Conservation (phyloP, 768 basidiomycete genomes). For the Mycena capillaripes region DNA sequence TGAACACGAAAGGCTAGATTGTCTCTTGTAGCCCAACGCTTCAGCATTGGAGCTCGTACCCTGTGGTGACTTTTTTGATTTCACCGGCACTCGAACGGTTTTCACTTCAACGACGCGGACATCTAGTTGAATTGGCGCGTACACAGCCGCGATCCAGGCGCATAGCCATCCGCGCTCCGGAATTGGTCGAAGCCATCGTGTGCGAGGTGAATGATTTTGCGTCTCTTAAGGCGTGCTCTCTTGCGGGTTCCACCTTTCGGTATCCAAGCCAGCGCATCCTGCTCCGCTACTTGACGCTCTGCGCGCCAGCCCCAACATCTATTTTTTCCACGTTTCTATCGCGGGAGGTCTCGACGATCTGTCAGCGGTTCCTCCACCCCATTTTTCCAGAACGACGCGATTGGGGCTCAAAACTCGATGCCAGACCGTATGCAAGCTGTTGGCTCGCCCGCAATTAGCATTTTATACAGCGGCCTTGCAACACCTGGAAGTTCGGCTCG, state of each 20-base stretch:
- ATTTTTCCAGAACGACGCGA: background rate
- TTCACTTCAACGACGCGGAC: too few species aligned
- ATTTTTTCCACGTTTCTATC: background rate
- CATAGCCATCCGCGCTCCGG: background rate
- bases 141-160: too few species aligned
- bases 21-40: too few species aligned
- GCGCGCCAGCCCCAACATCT: background rate
- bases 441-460: background rate
- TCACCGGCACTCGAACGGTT: too few species aligned
- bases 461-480: background rate
- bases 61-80: too few species aligned
- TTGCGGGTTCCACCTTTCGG: background rate
- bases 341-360: background rate
- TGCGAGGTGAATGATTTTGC: background rate
- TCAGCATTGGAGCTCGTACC: too few species aligned
- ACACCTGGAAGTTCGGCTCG: background rate
- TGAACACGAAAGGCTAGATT: too few species aligned
- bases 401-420: background rate
- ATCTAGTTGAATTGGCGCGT: too few species aligned
- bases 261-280: background rate
- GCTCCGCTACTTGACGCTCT: background rate
- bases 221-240: background rate
- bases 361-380: background rate
- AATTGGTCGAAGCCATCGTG: background rate
- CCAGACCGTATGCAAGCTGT: background rate